These are phyloP conservation scores for Coemansia erecta DNA, from an alignment of 192 early-diverging fungal species.

Conservation along the genomic window DNA sequence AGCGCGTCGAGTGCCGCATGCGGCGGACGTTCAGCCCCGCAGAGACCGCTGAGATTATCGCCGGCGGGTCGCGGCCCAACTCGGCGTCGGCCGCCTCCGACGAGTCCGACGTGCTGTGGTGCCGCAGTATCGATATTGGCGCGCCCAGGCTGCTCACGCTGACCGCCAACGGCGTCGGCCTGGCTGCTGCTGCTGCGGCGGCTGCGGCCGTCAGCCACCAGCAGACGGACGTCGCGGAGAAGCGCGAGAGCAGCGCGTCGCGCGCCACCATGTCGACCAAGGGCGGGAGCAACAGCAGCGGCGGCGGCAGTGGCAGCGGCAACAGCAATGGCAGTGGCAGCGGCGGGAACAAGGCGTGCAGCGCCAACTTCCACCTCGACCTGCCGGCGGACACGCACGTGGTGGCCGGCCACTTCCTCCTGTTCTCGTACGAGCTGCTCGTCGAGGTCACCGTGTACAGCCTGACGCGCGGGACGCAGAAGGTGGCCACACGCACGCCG, in stretches of 20 bases:
- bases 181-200: slow-evolving; percentile 29
- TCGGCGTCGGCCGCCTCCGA: slow-evolving; percentile 34
- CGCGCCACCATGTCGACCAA: slow-evolving; percentile 15
- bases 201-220: slow-evolving; percentile 1
- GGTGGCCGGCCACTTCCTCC: slow-evolving; percentile 38
- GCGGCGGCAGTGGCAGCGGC: not conserved
- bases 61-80: slow-evolving; percentile 27
- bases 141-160: slow-evolving; percentile 28
- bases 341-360: slow-evolving; percentile 26
- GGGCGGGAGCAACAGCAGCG: slow-evolving; percentile 1
- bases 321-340: too few relatives aligned
- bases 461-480: slow-evolving; percentile 32
- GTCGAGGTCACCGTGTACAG: slow-evolving; percentile 41
- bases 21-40: slow-evolving; percentile 38
- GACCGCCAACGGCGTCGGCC: slow-evolving; percentile 29
- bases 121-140: slow-evolving; percentile 30
- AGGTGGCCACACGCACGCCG: slow-evolving; percentile 33
- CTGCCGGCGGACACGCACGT: slow-evolving; percentile 28
- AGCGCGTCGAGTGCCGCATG: slow-evolving; percentile 50
- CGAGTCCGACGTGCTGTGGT: slow-evolving; percentile 50
- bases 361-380: slow-evolving; percentile 44
- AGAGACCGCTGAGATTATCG: slow-evolving; percentile 35
- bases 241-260: slow-evolving; percentile 17
- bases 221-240: slow-evolving; percentile 1
- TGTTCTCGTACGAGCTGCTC: slow-evolving; percentile 50